Evolutionary conservation across 2,329 filamentous ascomycete genomes (phyloP).

Genomic region (Conoideocrella luteorostrata): DNA sequence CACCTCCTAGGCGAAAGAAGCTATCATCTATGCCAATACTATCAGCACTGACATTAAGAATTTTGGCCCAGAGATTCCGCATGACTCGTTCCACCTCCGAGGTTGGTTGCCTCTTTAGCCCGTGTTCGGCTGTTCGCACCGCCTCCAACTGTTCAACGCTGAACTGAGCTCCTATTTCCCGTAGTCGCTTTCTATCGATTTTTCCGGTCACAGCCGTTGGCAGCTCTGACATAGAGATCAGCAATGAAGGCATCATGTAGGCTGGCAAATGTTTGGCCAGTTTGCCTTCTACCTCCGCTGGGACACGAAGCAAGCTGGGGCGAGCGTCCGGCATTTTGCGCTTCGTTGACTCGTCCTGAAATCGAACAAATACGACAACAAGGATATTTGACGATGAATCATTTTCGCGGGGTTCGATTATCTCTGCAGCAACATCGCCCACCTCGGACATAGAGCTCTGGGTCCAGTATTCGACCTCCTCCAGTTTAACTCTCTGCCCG

Average conservation of each 20-base stretch:
- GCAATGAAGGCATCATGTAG: slow-evolving; percentile 14
- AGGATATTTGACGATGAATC: too few relatives aligned
- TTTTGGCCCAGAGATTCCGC: slow-evolving; percentile 13
- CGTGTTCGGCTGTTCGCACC: not conserved
- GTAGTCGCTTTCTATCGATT: slow-evolving; percentile 10
- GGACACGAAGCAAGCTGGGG: too few relatives aligned
- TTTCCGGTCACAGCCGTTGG: slow-evolving; percentile 12
- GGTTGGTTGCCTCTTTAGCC: not conserved
- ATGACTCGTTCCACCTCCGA: not conserved
- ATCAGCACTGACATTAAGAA: slow-evolving; percentile 6
- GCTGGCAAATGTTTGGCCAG: slow-evolving; percentile 8
- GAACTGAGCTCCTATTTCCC: slow-evolving; percentile 4
- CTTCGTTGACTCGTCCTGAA: too few relatives aligned
- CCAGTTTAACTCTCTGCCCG: too few relatives aligned
- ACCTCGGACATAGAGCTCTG: too few relatives aligned
- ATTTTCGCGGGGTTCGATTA: too few relatives aligned
- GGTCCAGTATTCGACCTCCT: too few relatives aligned
- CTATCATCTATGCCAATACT: slow-evolving; percentile 11
- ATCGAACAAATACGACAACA: too few relatives aligned
- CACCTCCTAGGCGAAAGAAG: slow-evolving; percentile 20
- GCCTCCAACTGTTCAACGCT: not conserved
- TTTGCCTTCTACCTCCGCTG: not conserved
- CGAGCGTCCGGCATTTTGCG: too few relatives aligned
- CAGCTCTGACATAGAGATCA: slow-evolving; percentile 9
- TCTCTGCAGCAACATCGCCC: too few relatives aligned